Conservation (phyloP, 2,329 filamentous ascomycete species). For the Metarhizium brunneum region DNA sequence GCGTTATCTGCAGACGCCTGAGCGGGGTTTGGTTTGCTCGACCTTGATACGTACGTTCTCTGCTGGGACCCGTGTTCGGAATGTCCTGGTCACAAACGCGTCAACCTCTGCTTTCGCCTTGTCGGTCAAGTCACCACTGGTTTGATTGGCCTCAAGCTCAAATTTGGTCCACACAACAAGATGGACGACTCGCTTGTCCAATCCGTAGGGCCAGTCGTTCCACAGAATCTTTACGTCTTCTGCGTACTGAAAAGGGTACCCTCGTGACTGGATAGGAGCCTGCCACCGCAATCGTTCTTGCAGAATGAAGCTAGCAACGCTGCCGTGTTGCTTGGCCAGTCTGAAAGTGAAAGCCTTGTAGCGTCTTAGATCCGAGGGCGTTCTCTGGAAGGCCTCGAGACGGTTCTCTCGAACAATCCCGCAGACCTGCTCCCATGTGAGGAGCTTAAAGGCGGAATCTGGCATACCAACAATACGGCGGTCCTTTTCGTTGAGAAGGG, state of each 20-base stretch:
- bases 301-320: conserved; percentile 69
- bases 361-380: conserved; percentile 66
- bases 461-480: conserved; percentile 58
- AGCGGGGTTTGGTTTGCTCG: background rate
- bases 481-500: conserved; percentile 57
- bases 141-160: conserved; percentile 57
- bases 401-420: conserved; percentile 54
- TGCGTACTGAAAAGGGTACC: conserved; percentile 31
- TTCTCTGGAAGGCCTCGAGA: conserved; percentile 67
- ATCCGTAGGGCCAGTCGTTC: conserved; percentile 93
- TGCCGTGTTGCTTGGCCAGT: conserved; percentile 60
- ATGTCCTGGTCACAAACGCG: conserved; percentile 58
- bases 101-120: conserved; percentile 57
- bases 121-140: conserved; percentile 58
- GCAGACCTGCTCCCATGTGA: conserved; percentile 62
- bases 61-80: conserved; percentile 42
- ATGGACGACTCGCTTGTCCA: conserved; percentile 70
- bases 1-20: too few relatives aligned
- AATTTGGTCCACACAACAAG: conserved; percentile 94
- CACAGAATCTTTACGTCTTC: conserved; percentile 64
- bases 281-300: conserved; percentile 62
- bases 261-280: conserved; percentile 24
- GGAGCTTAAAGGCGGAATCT: conserved; percentile 53
- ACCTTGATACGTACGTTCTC: conserved; percentile 40
- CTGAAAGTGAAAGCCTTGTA: conserved; percentile 64